Percentiles rank a stretch among this genome's conserved stretches.
phyloP scores from a whole-genome alignment of 192 early-diverging fungal species.

The Backusella liffmaniae region DNA sequence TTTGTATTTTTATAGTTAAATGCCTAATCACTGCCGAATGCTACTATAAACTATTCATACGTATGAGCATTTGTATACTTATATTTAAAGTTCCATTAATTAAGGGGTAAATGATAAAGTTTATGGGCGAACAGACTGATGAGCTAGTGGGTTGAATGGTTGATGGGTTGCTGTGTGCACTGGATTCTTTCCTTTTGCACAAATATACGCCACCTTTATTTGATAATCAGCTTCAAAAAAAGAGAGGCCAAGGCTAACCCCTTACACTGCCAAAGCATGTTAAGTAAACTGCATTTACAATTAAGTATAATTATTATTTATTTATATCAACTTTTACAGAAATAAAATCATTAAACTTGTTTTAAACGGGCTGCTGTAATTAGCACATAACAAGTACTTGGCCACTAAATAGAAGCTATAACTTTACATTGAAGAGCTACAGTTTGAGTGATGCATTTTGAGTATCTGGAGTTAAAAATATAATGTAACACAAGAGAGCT shows the following conservation, averaged over 20 bases:
- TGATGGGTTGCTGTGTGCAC: background rate
- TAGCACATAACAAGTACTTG: background rate
- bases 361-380: background rate
- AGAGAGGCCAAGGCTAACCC: background rate
- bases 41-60: background rate
- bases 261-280: background rate
- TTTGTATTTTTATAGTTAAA: background rate
- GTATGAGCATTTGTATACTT: background rate
- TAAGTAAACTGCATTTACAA: background rate
- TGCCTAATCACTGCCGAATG: background rate
- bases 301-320: background rate
- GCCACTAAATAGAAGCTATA: background rate
- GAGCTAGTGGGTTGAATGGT: background rate
- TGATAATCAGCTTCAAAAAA: background rate
- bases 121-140: background rate
- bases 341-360: background rate
- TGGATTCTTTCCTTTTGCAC: background rate
- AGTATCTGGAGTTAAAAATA: background rate
- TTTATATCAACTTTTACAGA: background rate
- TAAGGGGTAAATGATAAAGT: background rate
- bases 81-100: background rate
- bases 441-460: background rate
- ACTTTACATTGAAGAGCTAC: background rate
- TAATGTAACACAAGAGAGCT: background rate
- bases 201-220: background rate